These are phyloP conservation scores for Kernera saxatilis DNA, from an alignment of 345 rosid genomes.

Conservation along the genomic window DNA sequence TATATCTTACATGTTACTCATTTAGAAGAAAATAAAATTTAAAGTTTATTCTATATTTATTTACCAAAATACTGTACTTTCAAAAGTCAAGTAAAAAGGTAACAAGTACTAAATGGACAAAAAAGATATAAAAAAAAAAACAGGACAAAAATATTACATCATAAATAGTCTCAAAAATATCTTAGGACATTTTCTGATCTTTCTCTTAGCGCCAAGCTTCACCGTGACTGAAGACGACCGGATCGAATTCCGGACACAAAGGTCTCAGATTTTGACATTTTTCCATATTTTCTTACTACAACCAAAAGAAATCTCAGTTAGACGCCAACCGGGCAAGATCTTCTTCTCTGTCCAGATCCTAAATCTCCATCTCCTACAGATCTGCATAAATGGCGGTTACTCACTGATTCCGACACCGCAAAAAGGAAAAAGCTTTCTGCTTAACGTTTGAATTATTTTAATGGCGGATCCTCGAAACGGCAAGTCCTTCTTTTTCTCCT, in stretches of 20 bases:
- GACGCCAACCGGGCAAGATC: constrained; percentile 21
- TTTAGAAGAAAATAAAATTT: background rate
- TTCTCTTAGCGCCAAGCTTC: background rate
- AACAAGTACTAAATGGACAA: background rate
- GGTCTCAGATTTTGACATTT: background rate
- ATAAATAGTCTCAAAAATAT: background rate
- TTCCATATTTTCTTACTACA: background rate
- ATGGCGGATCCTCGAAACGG: constrained; percentile 55
- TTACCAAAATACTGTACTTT: background rate
- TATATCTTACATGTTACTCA: too few relatives aligned
- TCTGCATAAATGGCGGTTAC: constrained; percentile 27
- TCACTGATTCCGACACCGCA: constrained; percentile 24
- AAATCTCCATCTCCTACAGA: constrained; percentile 15
- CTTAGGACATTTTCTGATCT: background rate
- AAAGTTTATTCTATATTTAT: background rate
- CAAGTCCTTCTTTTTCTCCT: constrained; percentile 47
- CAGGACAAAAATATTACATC: background rate
- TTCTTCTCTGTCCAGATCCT: constrained; percentile 32
- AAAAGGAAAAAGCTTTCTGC: background rate
- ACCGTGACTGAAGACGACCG: constrained; percentile 24
- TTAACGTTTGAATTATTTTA: background rate
- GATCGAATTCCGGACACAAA: constrained; percentile 3
- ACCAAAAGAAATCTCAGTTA: background rate
- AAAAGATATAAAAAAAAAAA: background rate
- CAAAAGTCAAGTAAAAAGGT: background rate